Evolutionary conservation across 805 yeast species (phyloP).

Genomic region (Cyberlindnera xishuangbannaensis): DNA sequence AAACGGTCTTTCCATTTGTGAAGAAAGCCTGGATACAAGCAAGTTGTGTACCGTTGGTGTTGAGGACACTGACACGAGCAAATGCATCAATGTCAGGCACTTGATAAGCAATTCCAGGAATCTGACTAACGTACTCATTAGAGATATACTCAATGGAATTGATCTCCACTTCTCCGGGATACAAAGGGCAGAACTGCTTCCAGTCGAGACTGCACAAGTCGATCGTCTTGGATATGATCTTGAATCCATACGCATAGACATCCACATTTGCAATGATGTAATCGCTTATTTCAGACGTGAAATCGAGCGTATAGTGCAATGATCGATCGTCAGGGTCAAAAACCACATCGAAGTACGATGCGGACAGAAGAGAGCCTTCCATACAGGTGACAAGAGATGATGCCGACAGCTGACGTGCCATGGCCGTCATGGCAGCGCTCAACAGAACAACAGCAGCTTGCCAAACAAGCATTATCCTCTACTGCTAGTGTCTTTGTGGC

Average conservation of each 20-base stretch:
- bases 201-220: slow-evolving; percentile 61
- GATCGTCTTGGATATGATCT: slow-evolving; percentile 49
- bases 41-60: slow-evolving; percentile 50
- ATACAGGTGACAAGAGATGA: slow-evolving; percentile 82
- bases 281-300: slow-evolving; percentile 62
- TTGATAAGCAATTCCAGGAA: slow-evolving; percentile 84
- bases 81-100: slow-evolving; percentile 87
- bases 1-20: slow-evolving; percentile 84
- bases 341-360: slow-evolving; percentile 66
- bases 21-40: slow-evolving; percentile 92
- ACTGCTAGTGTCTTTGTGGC: too few relatives aligned
- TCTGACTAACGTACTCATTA: slow-evolving; percentile 39
- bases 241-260: slow-evolving; percentile 84
- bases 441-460: not conserved
- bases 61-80: slow-evolving; percentile 67
- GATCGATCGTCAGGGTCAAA: slow-evolving; percentile 70
- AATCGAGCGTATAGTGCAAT: slow-evolving; percentile 60
- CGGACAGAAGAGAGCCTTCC: slow-evolving; percentile 68
- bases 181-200: slow-evolving; percentile 88
- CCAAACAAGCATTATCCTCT: too few relatives aligned
- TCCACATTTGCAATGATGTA: slow-evolving; percentile 63
- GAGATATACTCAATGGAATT: slow-evolving; percentile 62
- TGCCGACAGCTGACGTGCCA: slow-evolving; percentile 42
- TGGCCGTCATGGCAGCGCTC: not conserved
- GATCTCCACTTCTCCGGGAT: slow-evolving; percentile 75